These are phyloP conservation scores for Trypanosoma caninum DNA, from an alignment of 208 protist genomes.

Conservation along the genomic window DNA sequence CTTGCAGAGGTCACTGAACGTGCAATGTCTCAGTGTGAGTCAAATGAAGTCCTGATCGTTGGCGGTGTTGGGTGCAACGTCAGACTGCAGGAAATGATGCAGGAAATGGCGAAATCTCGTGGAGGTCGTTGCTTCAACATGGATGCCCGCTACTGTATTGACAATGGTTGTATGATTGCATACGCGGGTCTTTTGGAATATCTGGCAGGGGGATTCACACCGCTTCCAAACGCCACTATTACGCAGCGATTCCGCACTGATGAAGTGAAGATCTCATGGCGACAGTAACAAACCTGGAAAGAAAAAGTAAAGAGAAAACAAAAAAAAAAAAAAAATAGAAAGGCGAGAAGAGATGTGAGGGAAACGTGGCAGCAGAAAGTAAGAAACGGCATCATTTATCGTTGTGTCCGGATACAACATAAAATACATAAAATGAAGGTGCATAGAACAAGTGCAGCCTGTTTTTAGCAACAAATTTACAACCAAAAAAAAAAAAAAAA, in stretches of 20 bases:
- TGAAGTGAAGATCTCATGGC: slow-evolving; percentile 94
- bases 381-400: too few relatives aligned
- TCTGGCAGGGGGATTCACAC: slow-evolving; percentile 69
- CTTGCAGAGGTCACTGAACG: slow-evolving; percentile 99
- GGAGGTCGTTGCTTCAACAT: slow-evolving; percentile 91
- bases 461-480: too few relatives aligned
- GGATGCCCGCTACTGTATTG: slow-evolving; percentile 99
- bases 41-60: slow-evolving; percentile 97
- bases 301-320: too few relatives aligned
- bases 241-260: slow-evolving; percentile 95
- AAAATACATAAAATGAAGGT: too few relatives aligned
- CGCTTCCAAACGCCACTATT: slow-evolving; percentile 64
- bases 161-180: slow-evolving; percentile 99
- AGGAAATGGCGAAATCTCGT: slow-evolving; percentile 88
- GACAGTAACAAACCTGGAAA: slow-evolving; percentile 36
- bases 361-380: too few relatives aligned
- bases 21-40: slow-evolving; percentile 97
- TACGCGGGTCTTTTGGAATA: slow-evolving; percentile 95
- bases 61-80: slow-evolving; percentile 99
- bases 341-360: too few relatives aligned
- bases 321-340: too few relatives aligned
- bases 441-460: too few relatives aligned
- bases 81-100: slow-evolving; percentile 97
- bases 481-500: too few relatives aligned
- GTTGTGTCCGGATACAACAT: too few relatives aligned